Base-by-base conservation (phyloP, 2,329 filamentous ascomycete species). In the Ophiostoma novo-ulmi region DNA sequence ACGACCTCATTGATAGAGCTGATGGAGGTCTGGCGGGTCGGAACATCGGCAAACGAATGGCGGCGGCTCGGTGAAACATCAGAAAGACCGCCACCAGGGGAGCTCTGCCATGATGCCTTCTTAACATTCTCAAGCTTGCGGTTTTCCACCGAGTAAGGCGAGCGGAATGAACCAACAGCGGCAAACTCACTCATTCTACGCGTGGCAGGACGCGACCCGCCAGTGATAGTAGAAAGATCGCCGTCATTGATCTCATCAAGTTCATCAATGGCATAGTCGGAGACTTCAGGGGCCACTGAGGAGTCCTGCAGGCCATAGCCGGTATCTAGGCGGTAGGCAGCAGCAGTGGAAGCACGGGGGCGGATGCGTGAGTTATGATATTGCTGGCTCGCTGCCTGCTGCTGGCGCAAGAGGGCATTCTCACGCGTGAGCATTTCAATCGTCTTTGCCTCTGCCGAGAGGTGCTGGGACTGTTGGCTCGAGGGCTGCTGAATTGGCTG, bases 1-100 rank as follows among this genome's bases (percentile, higher is more conserved):
- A 80, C 79, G 67, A 82, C 78, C 75, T 89, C 87, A 67, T 82
- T 83, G 69, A 87, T 80, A 38, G 87, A 89, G 75, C 86, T 85
- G 73, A 89, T 86, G 2, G 88, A 89, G 1, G 83, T 85, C 74
- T 90, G 88, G 17, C 88, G 84, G 36, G 87, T 88, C 10, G 74
- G 87, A 76, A 89, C 84, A 75, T 89, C 89, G 69, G 88, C 92
- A 77, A 95, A 92, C 1, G 92, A 94, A 78, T 94, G 92, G 38
- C 92, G 88, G 72, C 92, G 86, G 75, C 91, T 93, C 76, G 93
- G 90, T 14, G 89, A 87, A 39, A 88, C 82, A 72, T 91, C 89
- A 4, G 86, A 85, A 77, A 91, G 91, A 1, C 87, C 67, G n/a
- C 66, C 58, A n/a, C 31, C 88, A n/a, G 89, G 83, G 6, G 88